phyloP scores from a whole-genome alignment of 1,139 yeast genomes.

The Blastobotrys petasosporus region DNA sequence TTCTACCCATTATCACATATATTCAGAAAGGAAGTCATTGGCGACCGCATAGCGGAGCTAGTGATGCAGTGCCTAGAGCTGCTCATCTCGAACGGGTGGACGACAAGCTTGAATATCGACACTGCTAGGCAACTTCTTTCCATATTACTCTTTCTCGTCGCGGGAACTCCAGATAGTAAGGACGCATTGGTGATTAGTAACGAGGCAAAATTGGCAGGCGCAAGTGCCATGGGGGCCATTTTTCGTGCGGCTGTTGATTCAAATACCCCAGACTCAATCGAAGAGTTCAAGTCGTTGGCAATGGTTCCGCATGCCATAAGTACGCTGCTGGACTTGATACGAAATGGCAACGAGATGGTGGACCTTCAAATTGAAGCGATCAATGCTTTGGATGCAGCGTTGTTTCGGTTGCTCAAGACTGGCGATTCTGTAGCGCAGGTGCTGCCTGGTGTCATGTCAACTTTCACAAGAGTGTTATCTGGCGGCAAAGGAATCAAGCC shows the following conservation, averaged over 20 bases:
- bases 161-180: slow-evolving; percentile 33
- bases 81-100: slow-evolving; percentile 47
- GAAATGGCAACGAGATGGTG: slow-evolving; percentile 20
- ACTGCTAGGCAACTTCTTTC: slow-evolving; percentile 48
- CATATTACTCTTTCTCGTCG: slow-evolving; percentile 43
- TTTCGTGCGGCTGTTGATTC: slow-evolving; percentile 33
- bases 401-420: slow-evolving; percentile 15
- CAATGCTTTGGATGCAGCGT: slow-evolving; percentile 29
- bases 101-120: slow-evolving; percentile 35
- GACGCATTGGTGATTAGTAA: slow-evolving; percentile 30
- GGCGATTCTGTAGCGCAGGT: slow-evolving; percentile 47
- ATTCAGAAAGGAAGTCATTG: slow-evolving; percentile 38
- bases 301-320: slow-evolving; percentile 45
- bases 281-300: slow-evolving; percentile 31
- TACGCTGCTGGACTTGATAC: slow-evolving; percentile 38
- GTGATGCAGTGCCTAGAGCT: slow-evolving; percentile 39
- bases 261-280: slow-evolving; percentile 9
- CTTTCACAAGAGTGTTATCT: slow-evolving; percentile 40
- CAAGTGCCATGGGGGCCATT: slow-evolving; percentile 34
- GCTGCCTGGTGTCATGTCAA: slow-evolving; percentile 53
- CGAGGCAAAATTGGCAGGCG: slow-evolving; percentile 42
- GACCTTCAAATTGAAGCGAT: slow-evolving; percentile 37
- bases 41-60: slow-evolving; percentile 42
- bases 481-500: slow-evolving; percentile 34
- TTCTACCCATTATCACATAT: slow-evolving; percentile 55